These are phyloP conservation scores for Aristolochia fimbriata DNA, from an alignment of 164 flowering plant genomes.

Conservation along the genomic window DNA sequence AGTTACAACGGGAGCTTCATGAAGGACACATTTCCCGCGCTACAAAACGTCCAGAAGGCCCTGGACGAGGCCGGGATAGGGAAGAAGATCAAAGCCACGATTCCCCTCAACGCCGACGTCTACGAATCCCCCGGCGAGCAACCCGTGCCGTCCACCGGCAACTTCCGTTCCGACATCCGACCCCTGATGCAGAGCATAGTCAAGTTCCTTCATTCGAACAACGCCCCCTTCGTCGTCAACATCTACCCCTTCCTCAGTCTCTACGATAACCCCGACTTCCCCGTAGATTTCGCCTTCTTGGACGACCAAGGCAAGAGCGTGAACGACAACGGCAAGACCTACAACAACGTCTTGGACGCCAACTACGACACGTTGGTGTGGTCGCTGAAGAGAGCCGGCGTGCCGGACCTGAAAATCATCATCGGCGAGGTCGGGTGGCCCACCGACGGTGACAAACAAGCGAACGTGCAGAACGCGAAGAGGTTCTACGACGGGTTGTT, in stretches of 20 bases:
- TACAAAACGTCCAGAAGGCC: slow-evolving; percentile 78
- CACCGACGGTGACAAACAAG: slow-evolving; percentile 62
- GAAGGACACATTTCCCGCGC: slow-evolving; percentile 53
- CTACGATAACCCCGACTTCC: slow-evolving; percentile 57
- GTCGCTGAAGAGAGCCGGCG: slow-evolving; percentile 50
- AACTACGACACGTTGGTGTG: slow-evolving; percentile 77
- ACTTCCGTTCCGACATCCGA: slow-evolving; percentile 54
- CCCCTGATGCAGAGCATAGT: slow-evolving; percentile 54
- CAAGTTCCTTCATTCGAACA: slow-evolving; percentile 37
- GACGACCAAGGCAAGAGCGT: slow-evolving; percentile 42
- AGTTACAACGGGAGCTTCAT: slow-evolving; percentile 54
- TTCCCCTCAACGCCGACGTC: slow-evolving; percentile 87
- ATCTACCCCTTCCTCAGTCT: slow-evolving; percentile 92
- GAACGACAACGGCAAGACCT: slow-evolving; percentile 34
- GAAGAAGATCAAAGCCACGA: slow-evolving; percentile 60
- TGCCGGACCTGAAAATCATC: slow-evolving; percentile 41
- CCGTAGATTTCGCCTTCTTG: slow-evolving; percentile 75
- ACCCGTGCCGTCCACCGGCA: slow-evolving; percentile 55
- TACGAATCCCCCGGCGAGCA: slow-evolving; percentile 39
- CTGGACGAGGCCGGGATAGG: slow-evolving; percentile 63
- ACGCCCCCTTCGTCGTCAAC: slow-evolving; percentile 70
- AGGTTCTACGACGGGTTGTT: slow-evolving; percentile 73
- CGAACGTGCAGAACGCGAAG: slow-evolving; percentile 32
- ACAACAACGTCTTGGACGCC: slow-evolving; percentile 87
- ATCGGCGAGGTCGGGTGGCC: slow-evolving; percentile 99